phyloP scores from a whole-genome alignment of 306 rosid genomes.

The Cucumis melo region DNA sequence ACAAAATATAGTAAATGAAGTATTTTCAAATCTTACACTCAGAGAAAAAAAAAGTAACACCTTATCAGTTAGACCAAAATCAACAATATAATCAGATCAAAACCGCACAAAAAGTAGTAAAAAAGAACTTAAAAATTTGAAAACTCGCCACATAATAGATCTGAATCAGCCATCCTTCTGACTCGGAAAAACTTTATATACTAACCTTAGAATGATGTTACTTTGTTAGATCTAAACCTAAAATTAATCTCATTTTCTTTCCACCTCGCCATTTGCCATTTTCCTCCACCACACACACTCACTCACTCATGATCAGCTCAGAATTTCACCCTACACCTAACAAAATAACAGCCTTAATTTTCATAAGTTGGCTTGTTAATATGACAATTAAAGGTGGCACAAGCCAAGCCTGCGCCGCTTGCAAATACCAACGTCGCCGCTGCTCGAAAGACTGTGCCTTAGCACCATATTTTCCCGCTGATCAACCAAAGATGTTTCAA shows the following conservation, averaged over 20 bases:
- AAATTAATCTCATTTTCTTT: no score
- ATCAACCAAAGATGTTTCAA: constrained; percentile 28
- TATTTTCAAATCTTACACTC: no score
- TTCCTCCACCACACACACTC: no score
- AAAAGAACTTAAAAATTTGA: no score
- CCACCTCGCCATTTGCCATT: neutral
- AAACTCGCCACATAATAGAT: neutral
- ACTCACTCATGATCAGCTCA: neutral
- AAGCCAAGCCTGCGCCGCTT: constrained; percentile 54
- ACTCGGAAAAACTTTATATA: neutral
- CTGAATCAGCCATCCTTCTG: neutral
- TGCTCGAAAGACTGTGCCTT: constrained; percentile 37
- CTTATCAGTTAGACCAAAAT: no score
- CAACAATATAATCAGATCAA: neutral
- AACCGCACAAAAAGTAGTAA: neutral
- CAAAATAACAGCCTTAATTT: neutral
- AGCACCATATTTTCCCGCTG: constrained; percentile 39
- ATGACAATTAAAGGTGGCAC: constrained; percentile 43
- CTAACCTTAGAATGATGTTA: neutral
- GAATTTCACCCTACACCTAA: neutral
- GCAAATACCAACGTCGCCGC: constrained; percentile 47
- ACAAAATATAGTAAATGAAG: no score
- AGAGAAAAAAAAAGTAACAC: no score
- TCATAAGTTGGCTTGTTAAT: neutral
- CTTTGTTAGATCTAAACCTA: neutral